Evolutionary conservation across 1,284 basidiomycete species (phyloP).

Genomic region (Fomitiporia mediterranea): DNA sequence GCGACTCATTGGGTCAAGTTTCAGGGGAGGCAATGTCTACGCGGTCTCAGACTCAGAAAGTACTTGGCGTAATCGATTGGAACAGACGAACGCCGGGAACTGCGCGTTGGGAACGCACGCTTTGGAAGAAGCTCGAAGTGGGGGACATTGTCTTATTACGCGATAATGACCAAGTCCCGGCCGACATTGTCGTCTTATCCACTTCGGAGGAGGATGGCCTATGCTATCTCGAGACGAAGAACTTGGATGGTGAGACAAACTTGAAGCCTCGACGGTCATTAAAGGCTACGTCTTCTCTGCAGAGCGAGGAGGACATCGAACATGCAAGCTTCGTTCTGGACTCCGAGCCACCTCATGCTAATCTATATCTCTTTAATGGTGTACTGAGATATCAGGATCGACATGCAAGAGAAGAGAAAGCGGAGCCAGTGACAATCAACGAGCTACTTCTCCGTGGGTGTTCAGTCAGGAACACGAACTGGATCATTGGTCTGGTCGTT

Average conservation of each 20-base stretch:
- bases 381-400: constrained; percentile 72
- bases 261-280: constrained; percentile 82
- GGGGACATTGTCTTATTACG: constrained; percentile 91
- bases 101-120: constrained; percentile 88
- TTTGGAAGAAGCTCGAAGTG: constrained; percentile 99
- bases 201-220: constrained; percentile 82
- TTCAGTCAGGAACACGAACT: constrained; percentile 87
- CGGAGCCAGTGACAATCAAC: constrained; percentile 81
- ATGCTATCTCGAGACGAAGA: constrained; percentile 93
- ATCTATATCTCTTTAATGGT: constrained; percentile 88
- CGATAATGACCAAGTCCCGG: constrained; percentile 95
- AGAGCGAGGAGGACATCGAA: constrained; percentile 90
- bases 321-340: constrained; percentile 85
- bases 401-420: constrained; percentile 45
- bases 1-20: constrained; percentile 22
- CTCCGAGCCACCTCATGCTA: constrained; percentile 90
- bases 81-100: constrained; percentile 61
- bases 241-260: constrained; percentile 96
- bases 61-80: constrained; percentile 78
- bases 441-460: constrained; percentile 92
- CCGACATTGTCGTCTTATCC: constrained; percentile 87
- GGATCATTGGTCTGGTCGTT: constrained; percentile 91
- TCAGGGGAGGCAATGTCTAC: constrained; percentile 52
- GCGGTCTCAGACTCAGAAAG: constrained; percentile 46
- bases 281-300: constrained; percentile 70